Evolutionary conservation across 2,329 filamentous ascomycete species (phyloP), one percentile per base, ranked within the genome.

Genomic region (Venturiaceae sp.): DNA sequence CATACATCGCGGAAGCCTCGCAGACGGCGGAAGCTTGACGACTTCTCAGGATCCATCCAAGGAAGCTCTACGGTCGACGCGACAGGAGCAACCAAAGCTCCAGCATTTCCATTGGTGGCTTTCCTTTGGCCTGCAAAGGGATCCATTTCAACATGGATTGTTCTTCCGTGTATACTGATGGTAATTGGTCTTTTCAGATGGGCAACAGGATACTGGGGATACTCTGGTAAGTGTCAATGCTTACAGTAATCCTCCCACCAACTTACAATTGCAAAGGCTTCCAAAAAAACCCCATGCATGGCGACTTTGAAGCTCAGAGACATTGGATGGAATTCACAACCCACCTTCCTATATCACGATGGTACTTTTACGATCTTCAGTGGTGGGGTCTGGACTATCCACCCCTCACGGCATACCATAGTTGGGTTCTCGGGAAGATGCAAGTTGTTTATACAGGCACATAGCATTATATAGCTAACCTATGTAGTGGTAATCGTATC

Each of bases 381-480:
- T 99, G 92, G 86, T 99, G 94, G 94, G 95, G 95, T 0, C 80
- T 99, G 64, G 94, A 99, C 74, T 99, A 99, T 71, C 94, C 94
- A 59, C 94, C 94, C 56, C 81, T 99, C 74, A 99, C 94, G 57
- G 95, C 94, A 55, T 99, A 99, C 74, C 94, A 99, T 73, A 96
- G 92, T 77, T 97, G 92, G 92, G 69, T 94, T n/a, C 76, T 95
- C 61, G 94, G 94, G 62, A 88, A 87, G 73, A 82, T 96, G 77
- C 84, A 75, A 63, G 80, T 69, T n/a, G 32, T 57, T 21, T 28
- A 16, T 13, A 16, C 16, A 23, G 26, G 36, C 58, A 21, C 30
- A n/a, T 30, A 8, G 36, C 32, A 30, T 32, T 28, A 26, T 44
- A 23, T 28, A 28, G 26, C 36, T 60, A 32, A 57, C 30, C 2